Base-by-base conservation (phyloP, 2,329 filamentous ascomycete species). In the Xylaria sp. region DNA sequence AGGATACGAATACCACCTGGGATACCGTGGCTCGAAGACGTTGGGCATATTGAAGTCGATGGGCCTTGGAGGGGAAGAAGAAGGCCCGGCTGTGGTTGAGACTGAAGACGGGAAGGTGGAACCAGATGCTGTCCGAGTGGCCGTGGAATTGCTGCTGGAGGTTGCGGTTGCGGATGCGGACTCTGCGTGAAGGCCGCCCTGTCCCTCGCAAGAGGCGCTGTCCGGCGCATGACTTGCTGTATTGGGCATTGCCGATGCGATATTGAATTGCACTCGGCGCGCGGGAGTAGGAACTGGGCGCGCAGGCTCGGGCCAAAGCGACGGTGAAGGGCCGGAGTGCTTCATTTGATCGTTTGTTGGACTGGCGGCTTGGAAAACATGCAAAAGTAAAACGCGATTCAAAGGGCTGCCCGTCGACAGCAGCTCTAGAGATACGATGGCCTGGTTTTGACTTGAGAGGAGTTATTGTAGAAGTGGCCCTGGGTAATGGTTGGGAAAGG, bases 221-320 rank as follows among this genome's bases (percentile, higher is more conserved):
- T 51, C 54, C 6, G 10, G 15, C 25, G 27, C 29, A 31, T 3
- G 15, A n/a, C 13, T 10, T 58, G n/a, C 49, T 38, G 27, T 8
- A 19, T 17, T 27, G 41, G 38, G 23, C 25, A 49, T 49, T 9
- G 31, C 58, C 4, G 44, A 23, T 6, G 40, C 6, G 17, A 17
- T 35, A 17, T 38, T 47, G 49, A 48, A 47, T 13, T 47, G 43
- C 15, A 53, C 54, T 29, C 40, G 43, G 17, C 51, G 51, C 25
- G 33, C 4, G 11, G 44, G 2, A 17, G 17, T n/a, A 19, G 55
- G 47, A 23, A 53, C 25, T 3, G 47, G 46, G 11, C 9, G 35
- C n/a, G 54, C 13, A 33, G 54, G 38, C 17, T 65, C 63, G 17
- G 65, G 65, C 63, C 63, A 67, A 21, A 63, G 41, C 11, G 65